Percentiles rank a stretch among this genome's conserved stretches.
These are phyloP conservation scores for Plasmodium yoelii DNA, from an alignment of 169 alveolate species.

Conservation along the genomic window DNA sequence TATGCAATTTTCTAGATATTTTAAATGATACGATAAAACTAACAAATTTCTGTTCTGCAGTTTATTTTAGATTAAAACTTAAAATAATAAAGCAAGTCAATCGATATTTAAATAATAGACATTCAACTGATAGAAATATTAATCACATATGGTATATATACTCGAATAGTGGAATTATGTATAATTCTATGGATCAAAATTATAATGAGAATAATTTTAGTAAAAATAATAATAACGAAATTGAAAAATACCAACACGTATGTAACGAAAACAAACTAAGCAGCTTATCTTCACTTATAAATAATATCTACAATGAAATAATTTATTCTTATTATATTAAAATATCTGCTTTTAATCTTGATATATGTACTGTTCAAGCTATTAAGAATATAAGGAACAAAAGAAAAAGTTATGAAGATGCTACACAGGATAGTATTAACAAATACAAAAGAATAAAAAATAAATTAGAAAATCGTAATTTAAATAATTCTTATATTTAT, in stretches of 20 bases:
- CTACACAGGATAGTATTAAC: conserved; percentile 7
- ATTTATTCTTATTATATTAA: conserved; percentile 46
- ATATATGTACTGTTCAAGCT: conserved; percentile 24
- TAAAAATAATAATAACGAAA: conserved; percentile 7
- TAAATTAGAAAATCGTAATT: neutral
- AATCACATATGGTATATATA: conserved; percentile 29
- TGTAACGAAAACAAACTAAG: neutral
- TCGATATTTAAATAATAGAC: conserved; percentile 6
- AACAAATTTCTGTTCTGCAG: conserved; percentile 45
- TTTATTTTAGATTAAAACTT: conserved; percentile 59
- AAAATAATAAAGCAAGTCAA: conserved; percentile 49
- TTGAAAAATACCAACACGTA: neutral
- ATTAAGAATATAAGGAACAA: conserved; percentile 11
- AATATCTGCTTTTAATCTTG: conserved; percentile 44
- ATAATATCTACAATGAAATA: conserved; percentile 52
- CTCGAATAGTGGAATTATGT: conserved; percentile 32
- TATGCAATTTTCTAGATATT: conserved; percentile 12
- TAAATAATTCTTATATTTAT: neutral
- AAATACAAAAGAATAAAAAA: conserved; percentile 7
- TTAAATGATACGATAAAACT: conserved; percentile 41
- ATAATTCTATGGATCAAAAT: conserved; percentile 12
- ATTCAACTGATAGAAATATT: neutral
- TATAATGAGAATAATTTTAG: neutral
- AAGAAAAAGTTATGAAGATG: conserved; percentile 11
- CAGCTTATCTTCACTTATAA: conserved; percentile 7